A percentile compares a stretch with the other conserved stretches of the same genome.
These are phyloP conservation scores for Globomyces pollinis-pini DNA, from an alignment of 192 early-diverging fungal genomes.

Conservation along the genomic window DNA sequence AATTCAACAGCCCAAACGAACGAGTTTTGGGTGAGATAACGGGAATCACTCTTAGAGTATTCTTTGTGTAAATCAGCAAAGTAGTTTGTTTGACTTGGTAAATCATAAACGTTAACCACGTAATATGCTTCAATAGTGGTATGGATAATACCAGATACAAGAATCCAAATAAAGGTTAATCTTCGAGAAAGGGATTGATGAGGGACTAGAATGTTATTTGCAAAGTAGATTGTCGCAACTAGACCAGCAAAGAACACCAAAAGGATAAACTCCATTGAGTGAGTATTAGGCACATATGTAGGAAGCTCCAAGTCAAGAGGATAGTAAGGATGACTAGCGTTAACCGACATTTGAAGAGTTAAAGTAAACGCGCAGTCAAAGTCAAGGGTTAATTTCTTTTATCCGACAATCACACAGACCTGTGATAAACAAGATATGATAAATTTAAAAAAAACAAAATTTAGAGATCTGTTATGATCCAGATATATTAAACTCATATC, in stretches of 20 bases:
- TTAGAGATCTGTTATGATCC: too few relatives aligned
- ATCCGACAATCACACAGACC: too few relatives aligned
- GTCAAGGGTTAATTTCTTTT: too few relatives aligned
- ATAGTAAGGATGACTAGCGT: slow-evolving; percentile 48
- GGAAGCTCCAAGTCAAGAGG: slow-evolving; percentile 25
- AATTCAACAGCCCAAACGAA: slow-evolving; percentile 81
- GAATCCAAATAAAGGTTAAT: slow-evolving; percentile 72
- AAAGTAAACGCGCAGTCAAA: too few relatives aligned
- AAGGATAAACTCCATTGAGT: background rate
- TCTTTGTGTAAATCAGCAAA: slow-evolving; percentile 84
- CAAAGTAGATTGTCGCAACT: background rate
- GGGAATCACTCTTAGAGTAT: slow-evolving; percentile 78
- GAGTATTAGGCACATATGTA: slow-evolving; percentile 17
- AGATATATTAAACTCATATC: too few relatives aligned
- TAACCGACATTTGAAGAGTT: too few relatives aligned
- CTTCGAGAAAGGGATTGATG: slow-evolving; percentile 6
- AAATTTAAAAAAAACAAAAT: too few relatives aligned
- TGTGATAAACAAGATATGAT: too few relatives aligned
- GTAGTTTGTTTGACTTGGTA: slow-evolving; percentile 58
- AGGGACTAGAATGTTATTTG: background rate
- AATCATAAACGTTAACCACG: slow-evolving; percentile 53
- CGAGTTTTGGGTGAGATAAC: slow-evolving; percentile 76
- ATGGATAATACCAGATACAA: slow-evolving; percentile 75
- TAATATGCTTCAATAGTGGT: slow-evolving; percentile 81
- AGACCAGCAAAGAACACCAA: background rate